Evolutionary conservation across 768 basidiomycete genomes (phyloP).

Genomic region (Lyophyllum shimeji): DNA sequence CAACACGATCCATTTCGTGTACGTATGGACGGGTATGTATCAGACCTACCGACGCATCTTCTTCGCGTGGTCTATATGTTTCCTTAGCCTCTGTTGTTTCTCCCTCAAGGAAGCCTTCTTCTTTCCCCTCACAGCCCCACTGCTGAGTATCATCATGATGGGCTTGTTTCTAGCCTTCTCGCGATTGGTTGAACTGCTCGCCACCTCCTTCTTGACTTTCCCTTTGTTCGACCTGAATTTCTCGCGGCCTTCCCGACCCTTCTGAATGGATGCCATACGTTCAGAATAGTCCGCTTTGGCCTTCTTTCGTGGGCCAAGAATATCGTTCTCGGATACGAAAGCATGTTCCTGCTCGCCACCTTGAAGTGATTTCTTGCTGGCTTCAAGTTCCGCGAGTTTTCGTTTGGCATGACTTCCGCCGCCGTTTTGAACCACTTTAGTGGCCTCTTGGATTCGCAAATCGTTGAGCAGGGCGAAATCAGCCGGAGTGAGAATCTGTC

Average conservation of each 20-base stretch:
- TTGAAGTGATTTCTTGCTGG: slow-evolving; percentile 56
- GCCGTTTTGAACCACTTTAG: slow-evolving; percentile 64
- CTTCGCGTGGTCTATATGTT: slow-evolving; percentile 74
- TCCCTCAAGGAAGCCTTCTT: slow-evolving; percentile 81
- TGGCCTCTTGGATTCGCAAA: slow-evolving; percentile 77
- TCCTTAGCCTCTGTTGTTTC: slow-evolving; percentile 76
- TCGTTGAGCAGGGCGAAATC: slow-evolving; percentile 93
- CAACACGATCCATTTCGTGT: no score
- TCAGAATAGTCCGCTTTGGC: slow-evolving; percentile 92
- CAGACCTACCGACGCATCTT: slow-evolving; percentile 36
- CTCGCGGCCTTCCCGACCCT: slow-evolving; percentile 92
- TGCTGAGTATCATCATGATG: slow-evolving; percentile 89
- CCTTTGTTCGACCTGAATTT: slow-evolving; percentile 90
- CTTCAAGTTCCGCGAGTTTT: slow-evolving; percentile 81
- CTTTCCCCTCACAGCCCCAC: slow-evolving; percentile 74
- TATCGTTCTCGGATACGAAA: slow-evolving; percentile 89
- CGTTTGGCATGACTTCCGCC: slow-evolving; percentile 82
- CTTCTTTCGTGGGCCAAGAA: slow-evolving; percentile 93
- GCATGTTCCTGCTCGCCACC: slow-evolving; percentile 45
- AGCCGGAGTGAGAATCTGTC: slow-evolving; percentile 94
- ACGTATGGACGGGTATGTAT: neutral
- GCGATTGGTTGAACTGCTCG: slow-evolving; percentile 87
- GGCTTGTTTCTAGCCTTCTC: slow-evolving; percentile 95
- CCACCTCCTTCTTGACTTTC: slow-evolving; percentile 82
- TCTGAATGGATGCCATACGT: slow-evolving; percentile 86